Base-by-base conservation (phyloP, 2,329 filamentous ascomycete genomes). In the Elsinoe fawcettii region DNA sequence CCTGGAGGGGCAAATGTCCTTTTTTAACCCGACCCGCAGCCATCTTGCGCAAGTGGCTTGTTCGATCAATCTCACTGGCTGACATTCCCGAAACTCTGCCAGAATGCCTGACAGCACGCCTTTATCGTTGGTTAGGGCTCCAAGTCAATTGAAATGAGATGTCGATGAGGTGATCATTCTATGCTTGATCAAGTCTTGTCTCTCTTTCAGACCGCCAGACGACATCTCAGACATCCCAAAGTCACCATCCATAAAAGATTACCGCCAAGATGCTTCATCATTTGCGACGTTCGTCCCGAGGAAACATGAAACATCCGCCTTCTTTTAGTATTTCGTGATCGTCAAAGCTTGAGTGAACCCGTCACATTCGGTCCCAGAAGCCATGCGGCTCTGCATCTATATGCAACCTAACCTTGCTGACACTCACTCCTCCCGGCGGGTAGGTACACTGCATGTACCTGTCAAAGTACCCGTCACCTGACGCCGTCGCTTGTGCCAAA, bases 11-110 rank as follows among this genome's bases (percentile, higher is more conserved):
- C 49, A 37, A 23, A n/a, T 20, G 30, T 39, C 39, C 32, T 53
- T 53, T 37, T 37, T 30, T 30, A 20, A n/a, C 23, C 44, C 18
- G 34, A 34, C n/a, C 25, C 30, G 16, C 49, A n/a, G 32, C 30
- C 49, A 39, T 8, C 14, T 51, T 53, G 49, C 49, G 34, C 49
- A 53, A 53, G 49, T 53, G 49, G 49, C 49, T 53, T 53, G 5
- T 25, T 14, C 30, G 8, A 39, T 25, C 5, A n/a, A 11, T 53
- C 18, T 39, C 18, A 39, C 30, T 53, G 49, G 30, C 49, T 53
- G 14, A 14, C 32, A 53, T 12, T 51, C 16, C 46, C 46, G 46
- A 32, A 51, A 51, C 25, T 32, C 27, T 32, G 27, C 25, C n/a
- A 20, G 27, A 27, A 51, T 32, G 14, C 20, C 27, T 16, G 25